Evolutionary conservation across 2,329 filamentous ascomycete species (phyloP), one percentile per base, ranked within the genome.

Genomic region (Pyrenochaeta sp.): DNA sequence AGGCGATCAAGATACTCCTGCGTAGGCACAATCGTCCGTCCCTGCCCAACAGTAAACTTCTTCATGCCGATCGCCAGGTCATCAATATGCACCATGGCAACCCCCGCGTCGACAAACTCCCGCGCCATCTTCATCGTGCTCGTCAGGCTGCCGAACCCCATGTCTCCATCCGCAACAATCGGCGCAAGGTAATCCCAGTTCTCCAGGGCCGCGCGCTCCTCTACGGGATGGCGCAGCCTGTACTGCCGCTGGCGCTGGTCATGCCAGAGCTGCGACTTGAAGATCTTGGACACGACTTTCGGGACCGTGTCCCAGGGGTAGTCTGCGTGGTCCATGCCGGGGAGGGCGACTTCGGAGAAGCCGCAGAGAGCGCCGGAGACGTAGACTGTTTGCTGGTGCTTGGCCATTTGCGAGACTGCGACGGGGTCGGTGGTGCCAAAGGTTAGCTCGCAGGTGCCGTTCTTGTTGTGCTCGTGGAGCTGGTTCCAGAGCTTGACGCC

Each of bases 61-160:
- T 81, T 80, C 65, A 80, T 71, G 5, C 79, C 79, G 24, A 80
- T 77, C 0, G 79, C 79, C 30, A 81, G 64, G 54, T 81, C 79
- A 52, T 81, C 79, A 3, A 81, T 69, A 51, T 81, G 79, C 44
- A 81, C 78, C 74, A 79, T 79, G 9, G 79, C 79, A 1, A 79
- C 79, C 5, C 79, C 79, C 13, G 74, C 71, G 44, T 80, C 79
- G n/a, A 80, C 78, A 54, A 81, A 80, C n/a, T 72, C 68, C 27
- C 71, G 67, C 5, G 75, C 73, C 69, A 79, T 74, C 68, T 81
- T 80, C 67, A 80, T 75, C 3, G 74, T 76, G 1, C 69, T 72
- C 0, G 79, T 80, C 45, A 80, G 56, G 12, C 71, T 73, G 5
- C 78, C 79, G 42, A 81, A 80, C 6, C 79, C 79, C 79, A 80